phyloP scores from a whole-genome alignment of 208 protist genomes.

The Wallacemonas rigidus region DNA sequence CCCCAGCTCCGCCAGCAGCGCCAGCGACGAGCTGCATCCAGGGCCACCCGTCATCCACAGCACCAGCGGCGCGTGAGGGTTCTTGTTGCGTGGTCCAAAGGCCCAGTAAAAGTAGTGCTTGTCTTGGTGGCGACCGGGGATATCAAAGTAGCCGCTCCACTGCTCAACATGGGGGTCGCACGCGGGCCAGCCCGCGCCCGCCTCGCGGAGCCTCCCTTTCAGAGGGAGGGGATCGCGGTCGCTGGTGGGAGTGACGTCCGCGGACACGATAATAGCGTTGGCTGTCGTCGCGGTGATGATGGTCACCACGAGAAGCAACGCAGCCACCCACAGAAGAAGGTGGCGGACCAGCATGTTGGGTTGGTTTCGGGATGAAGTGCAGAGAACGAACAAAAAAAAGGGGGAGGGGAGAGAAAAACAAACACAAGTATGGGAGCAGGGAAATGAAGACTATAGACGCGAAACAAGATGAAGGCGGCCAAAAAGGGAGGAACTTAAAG shows the following conservation, averaged over 20 bases:
- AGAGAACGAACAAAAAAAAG: constrained; percentile 18
- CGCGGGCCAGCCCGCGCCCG: constrained; percentile 30
- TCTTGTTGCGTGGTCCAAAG: constrained; percentile 61
- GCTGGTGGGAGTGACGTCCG: too few species aligned
- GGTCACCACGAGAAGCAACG: neutral
- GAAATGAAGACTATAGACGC: too few species aligned
- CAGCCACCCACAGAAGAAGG: neutral
- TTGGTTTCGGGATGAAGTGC: neutral
- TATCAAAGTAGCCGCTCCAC: constrained; percentile 81
- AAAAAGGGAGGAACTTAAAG: neutral
- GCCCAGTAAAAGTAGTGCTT: constrained; percentile 93
- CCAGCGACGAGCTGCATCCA: constrained; percentile 82
- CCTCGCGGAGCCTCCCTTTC: constrained; percentile 16
- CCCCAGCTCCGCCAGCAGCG: constrained; percentile 77
- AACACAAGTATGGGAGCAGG: neutral
- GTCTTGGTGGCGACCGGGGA: constrained; percentile 36
- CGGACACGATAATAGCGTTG: too few species aligned
- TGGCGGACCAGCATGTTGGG: neutral
- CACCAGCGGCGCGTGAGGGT: constrained; percentile 53
- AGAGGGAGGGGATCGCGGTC: neutral
- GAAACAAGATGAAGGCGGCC: too few species aligned
- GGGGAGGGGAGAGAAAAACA: constrained; percentile 10
- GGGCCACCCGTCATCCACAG: constrained; percentile 93
- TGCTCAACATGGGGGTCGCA: constrained; percentile 64
- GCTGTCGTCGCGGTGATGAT: neutral